Evolutionary conservation across 1,284 basidiomycete genomes (phyloP).

Genomic region (Rhodotorula sp.): DNA sequence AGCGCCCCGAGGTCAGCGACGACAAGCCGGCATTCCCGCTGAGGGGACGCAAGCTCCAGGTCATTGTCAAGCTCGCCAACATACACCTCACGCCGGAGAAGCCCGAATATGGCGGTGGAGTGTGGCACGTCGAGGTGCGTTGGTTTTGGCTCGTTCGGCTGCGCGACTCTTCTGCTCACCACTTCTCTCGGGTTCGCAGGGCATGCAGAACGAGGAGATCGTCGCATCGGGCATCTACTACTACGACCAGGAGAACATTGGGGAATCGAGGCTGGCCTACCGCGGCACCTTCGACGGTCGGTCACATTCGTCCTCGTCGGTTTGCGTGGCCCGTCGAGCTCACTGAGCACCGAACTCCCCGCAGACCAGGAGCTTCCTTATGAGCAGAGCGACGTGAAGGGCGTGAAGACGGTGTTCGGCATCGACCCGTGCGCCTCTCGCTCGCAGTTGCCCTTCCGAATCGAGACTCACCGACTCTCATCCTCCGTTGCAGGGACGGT

Average conservation of each 20-base stretch:
- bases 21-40: neutral
- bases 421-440: constrained; percentile 11
- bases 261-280: constrained; percentile 29
- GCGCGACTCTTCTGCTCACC: neutral
- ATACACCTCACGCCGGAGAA: constrained; percentile 57
- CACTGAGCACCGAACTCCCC: neutral
- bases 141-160: neutral
- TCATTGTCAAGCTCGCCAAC: constrained; percentile 60
- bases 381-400: constrained; percentile 8
- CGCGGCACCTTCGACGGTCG: constrained; percentile 18
- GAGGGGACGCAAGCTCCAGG: constrained; percentile 21
- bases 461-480: neutral
- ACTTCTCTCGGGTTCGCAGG: constrained; percentile 35
- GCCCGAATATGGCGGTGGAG: constrained; percentile 52
- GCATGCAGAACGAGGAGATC: constrained; percentile 60
- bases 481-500: neutral
- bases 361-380: neutral
- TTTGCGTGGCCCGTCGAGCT: neutral
- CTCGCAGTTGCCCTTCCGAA: neutral
- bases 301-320: neutral
- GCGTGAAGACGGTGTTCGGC: constrained; percentile 12
- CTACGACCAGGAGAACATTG: constrained; percentile 40
- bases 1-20: neutral
- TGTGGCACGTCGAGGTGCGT: constrained; percentile 58
- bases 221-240: constrained; percentile 54